Evolutionary conservation across 495 filamentous ascomycete species (phyloP), one percentile per base, ranked within the genome.

Genomic region (Pyrenopolyporus hunteri): DNA sequence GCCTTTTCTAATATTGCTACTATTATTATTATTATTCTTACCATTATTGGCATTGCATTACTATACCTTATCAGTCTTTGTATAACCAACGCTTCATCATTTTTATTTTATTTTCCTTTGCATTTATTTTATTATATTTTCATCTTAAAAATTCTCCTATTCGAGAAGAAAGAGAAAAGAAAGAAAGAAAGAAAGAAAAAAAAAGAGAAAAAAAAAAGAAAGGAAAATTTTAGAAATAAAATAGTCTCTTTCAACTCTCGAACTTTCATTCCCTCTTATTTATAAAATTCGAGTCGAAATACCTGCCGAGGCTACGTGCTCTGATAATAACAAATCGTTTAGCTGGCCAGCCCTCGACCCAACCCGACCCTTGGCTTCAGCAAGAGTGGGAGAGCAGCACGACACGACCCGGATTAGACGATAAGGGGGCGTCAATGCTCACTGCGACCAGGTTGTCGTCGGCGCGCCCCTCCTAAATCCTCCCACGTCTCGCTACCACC

Each of bases 391-490:
- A 48, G 32, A 17, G 31, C 45, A 49, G 32, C 22, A 57, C 25
- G 9, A 32, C 50, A 40, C 19, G 11, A 47, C 32, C 23, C 28
- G 28, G 28, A 26, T 29, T 57, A 32, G 28, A 46, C 37, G 51
- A 66, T 60, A 56, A 60, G 56, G 56, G 62, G 63, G 44, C 63
- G 57, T 66, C 63, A 66, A 66, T 66, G 63, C 63, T 66, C 26
- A 40, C 46, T 51, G 39, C 63, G 63, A 66, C 63, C 56, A 57
- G 63, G 63, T 66, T 66, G 63, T 60, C 50, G 62, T 59, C 63
- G 62, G 51, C 62, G 56, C 46, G 51, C 63, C 63, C 63, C 63
- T 66, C 63, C 63, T 66, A 59, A 59, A 59, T 65, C 62, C 54
- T 60, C 61, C 61, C 61, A 58, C 61, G 37, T 54, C 48, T 49